Conservation (phyloP, 2,329 filamentous ascomycete genomes). For the Diaporthe destruens region DNA sequence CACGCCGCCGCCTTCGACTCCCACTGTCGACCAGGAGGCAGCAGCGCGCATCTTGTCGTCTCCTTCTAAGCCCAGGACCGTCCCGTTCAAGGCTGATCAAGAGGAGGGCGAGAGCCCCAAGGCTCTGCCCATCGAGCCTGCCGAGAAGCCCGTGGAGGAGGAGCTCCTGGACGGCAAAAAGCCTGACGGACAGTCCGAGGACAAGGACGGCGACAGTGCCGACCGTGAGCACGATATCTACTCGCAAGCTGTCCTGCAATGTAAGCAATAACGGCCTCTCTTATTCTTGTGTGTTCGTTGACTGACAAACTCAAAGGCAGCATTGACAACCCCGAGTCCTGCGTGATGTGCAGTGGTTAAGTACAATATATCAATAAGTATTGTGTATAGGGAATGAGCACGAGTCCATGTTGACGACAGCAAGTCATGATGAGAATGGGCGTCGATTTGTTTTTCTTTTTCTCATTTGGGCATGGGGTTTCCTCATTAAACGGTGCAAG, state of each 20-base stretch:
- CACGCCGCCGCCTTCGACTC: conserved; percentile 69
- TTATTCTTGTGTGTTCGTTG: not conserved
- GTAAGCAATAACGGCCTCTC: conserved; percentile 62
- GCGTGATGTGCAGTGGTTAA: conserved; percentile 97
- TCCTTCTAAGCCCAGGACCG: conserved; percentile 66
- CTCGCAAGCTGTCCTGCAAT: conserved; percentile 89
- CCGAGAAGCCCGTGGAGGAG: conserved; percentile 73
- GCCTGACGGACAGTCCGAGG: conserved; percentile 73
- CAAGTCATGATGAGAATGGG: conserved; percentile 30
- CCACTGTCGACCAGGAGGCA: conserved; percentile 57
- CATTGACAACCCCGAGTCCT: conserved; percentile 96
- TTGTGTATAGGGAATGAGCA: conserved; percentile 22
- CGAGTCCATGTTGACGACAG: conserved; percentile 34
- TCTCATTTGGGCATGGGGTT: conserved; percentile 28
- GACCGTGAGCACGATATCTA: conserved; percentile 93
- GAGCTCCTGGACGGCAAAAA: conserved; percentile 66
- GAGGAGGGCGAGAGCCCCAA: conserved; percentile 85
- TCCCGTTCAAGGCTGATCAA: conserved; percentile 81
- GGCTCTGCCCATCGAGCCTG: conserved; percentile 79
- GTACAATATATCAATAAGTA: conserved; percentile 30
- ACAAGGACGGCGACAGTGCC: conserved; percentile 77
- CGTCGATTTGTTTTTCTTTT: conserved; percentile 21
- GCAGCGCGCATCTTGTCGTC: conserved; percentile 62
- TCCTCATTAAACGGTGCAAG: conserved; percentile 23
- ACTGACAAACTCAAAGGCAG: conserved; percentile 71